Percentiles rank a stretch among this genome's conserved stretches.
phyloP scores from a whole-genome alignment of 1,284 basidiomycete species.

The Butyriboletus appendiculatus region DNA sequence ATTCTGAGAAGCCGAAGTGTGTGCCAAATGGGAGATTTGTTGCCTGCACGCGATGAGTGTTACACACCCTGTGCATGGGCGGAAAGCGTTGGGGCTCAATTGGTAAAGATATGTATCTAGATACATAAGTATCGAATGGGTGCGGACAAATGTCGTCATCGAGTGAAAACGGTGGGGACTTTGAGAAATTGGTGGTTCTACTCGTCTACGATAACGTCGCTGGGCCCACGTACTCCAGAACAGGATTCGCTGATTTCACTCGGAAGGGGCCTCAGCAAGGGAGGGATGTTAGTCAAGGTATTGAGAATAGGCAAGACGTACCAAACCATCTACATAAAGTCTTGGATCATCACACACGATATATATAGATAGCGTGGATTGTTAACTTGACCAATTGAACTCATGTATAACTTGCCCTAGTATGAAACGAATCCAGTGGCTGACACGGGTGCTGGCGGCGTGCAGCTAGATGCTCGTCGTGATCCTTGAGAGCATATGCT shows the following conservation, averaged over 20 bases:
- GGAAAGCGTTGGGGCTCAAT: slow-evolving; percentile 32
- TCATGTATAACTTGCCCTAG: background rate
- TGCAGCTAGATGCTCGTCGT: slow-evolving; percentile 6
- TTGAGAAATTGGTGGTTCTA: slow-evolving; percentile 20
- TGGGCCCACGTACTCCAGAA: slow-evolving; percentile 16
- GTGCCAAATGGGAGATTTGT: slow-evolving; percentile 24
- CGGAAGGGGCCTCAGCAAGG: background rate
- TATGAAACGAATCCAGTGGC: slow-evolving; percentile 2
- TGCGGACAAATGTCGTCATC: slow-evolving; percentile 14
- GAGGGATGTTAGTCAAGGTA: slow-evolving; percentile 24
- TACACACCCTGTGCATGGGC: slow-evolving; percentile 35
- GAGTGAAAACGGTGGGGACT: background rate
- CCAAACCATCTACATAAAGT: background rate
- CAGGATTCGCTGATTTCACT: slow-evolving; percentile 19
- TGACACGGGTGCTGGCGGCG: slow-evolving; percentile 14
- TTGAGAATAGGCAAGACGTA: background rate
- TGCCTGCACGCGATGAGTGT: slow-evolving; percentile 40
- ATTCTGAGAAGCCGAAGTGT: slow-evolving; percentile 14
- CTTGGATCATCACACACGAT: background rate
- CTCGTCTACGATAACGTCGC: slow-evolving; percentile 10
- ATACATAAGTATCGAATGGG: no score
- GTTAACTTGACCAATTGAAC: no score
- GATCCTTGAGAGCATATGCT: slow-evolving; percentile 11
- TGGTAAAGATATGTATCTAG: slow-evolving; percentile 20
- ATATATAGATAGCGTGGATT: background rate